Evolutionary conservation across 2,329 filamentous ascomycete species (phyloP).

Genomic region (Dactylellina cionopaga): DNA sequence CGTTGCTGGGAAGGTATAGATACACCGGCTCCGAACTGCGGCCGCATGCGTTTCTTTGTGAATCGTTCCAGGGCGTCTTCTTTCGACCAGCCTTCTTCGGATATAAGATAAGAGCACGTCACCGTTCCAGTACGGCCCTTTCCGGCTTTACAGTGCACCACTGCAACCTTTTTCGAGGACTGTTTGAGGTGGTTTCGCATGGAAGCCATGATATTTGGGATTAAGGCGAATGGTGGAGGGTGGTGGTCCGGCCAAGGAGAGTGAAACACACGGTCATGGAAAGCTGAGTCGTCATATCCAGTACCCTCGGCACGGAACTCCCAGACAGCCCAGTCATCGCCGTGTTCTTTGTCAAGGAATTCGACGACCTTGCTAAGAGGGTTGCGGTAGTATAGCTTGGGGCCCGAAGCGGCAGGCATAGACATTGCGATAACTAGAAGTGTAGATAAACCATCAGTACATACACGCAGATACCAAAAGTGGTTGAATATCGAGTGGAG

Average conservation of each 20-base stretch:
- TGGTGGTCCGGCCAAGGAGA: conserved; percentile 98
- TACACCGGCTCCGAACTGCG: conserved; percentile 86
- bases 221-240: conserved; percentile 87
- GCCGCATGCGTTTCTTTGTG: conserved; percentile 87
- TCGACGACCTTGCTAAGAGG: conserved; percentile 85
- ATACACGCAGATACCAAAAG: too few species aligned
- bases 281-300: conserved; percentile 89
- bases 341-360: conserved; percentile 88
- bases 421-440: conserved; percentile 75
- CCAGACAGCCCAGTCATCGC: conserved; percentile 90
- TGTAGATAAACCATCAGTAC: conserved; percentile 42
- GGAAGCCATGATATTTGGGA: conserved; percentile 87
- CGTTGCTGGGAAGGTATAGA: conserved; percentile 92
- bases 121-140: conserved; percentile 92
- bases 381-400: conserved; percentile 91
- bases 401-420: conserved; percentile 87
- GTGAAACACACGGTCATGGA: conserved; percentile 85
- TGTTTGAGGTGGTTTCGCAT: conserved; percentile 88
- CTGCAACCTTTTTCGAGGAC: conserved; percentile 73
- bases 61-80: conserved; percentile 73
- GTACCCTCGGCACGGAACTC: conserved; percentile 97
- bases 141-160: conserved; percentile 96
- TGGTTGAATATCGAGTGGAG: background rate
- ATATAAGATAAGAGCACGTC: conserved; percentile 87
- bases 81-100: conserved; percentile 78